A percentile compares a stretch with the other conserved stretches of the same genome.
phyloP scores from a whole-genome alignment of 352 stramenopile species.

The Pythium periplocum region DNA sequence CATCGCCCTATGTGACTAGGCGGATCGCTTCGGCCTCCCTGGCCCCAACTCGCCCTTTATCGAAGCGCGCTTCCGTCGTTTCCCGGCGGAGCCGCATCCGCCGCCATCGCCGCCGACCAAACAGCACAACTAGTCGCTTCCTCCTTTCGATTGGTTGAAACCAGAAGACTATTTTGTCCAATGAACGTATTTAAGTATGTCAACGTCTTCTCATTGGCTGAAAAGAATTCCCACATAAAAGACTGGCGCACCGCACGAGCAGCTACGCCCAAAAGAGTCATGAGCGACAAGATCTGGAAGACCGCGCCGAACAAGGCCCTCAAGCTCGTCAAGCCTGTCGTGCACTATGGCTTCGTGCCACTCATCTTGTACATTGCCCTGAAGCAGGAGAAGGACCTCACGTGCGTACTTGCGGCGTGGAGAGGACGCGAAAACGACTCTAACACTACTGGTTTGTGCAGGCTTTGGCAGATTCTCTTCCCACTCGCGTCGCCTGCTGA shows the following conservation, averaged over 20 bases:
- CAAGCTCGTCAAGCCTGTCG: constrained; percentile 80
- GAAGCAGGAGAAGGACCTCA: constrained; percentile 70
- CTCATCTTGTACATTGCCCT: constrained; percentile 77
- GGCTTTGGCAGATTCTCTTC: constrained; percentile 70
- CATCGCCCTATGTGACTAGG: neutral
- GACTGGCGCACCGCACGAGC: neutral
- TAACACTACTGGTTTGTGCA: constrained; percentile 10
- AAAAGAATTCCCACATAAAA: constrained; percentile 16
- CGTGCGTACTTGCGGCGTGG: constrained; percentile 27
- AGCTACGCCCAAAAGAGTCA: constrained; percentile 5
- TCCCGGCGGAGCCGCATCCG: constrained; percentile 39
- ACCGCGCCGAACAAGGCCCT: constrained; percentile 67
- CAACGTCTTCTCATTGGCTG: constrained; percentile 5
- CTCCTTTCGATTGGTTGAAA: neutral
- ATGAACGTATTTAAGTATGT: neutral
- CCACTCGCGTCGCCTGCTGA: constrained; percentile 62
- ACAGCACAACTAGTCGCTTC: too few species aligned
- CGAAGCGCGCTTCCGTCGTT: constrained; percentile 62
- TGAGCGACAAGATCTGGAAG: constrained; percentile 69
- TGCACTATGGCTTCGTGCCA: constrained; percentile 78
- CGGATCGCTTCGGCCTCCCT: constrained; percentile 52
- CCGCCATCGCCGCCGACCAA: constrained; percentile 9
- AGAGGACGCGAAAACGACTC: too few species aligned
- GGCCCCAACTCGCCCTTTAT: constrained; percentile 41
- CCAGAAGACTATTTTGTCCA: constrained; percentile 7